phyloP scores from a whole-genome alignment of 352 stramenopile species.

The Globisporangium abappressorium region DNA sequence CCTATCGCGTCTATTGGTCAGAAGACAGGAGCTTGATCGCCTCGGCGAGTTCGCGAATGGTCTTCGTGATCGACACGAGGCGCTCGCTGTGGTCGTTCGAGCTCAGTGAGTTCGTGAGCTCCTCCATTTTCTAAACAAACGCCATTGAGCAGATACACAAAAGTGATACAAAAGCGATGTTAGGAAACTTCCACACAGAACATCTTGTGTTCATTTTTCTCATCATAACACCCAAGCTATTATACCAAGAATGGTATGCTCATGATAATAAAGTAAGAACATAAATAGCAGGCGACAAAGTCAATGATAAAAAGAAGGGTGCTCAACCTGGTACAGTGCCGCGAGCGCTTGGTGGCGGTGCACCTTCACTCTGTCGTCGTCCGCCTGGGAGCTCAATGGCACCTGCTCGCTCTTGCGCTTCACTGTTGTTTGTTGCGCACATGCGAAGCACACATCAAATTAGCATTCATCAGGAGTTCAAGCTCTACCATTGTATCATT shows the following conservation, averaged over 20 bases:
- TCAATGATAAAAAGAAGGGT: slow-evolving; percentile 40
- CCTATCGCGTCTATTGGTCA: not conserved
- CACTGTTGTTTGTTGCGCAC: not conserved
- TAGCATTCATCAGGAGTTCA: not conserved
- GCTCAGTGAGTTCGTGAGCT: slow-evolving; percentile 53
- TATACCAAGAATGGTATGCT: slow-evolving; percentile 8
- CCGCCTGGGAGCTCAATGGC: slow-evolving; percentile 18
- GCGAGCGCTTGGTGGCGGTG: slow-evolving; percentile 59
- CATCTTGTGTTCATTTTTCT: slow-evolving; percentile 2
- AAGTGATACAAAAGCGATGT: slow-evolving; percentile 6
- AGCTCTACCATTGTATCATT: not conserved
- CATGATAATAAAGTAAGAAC: not conserved
- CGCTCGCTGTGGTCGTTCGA: slow-evolving; percentile 58
- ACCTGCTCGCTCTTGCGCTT: slow-evolving; percentile 55
- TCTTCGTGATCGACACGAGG: slow-evolving; percentile 49
- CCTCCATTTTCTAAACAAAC: slow-evolving; percentile 65
- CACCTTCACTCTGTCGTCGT: slow-evolving; percentile 39
- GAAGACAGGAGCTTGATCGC: slow-evolving; percentile 44
- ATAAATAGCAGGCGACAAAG: slow-evolving; percentile 8
- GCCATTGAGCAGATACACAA: slow-evolving; percentile 4
- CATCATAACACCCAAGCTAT: not conserved
- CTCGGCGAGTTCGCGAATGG: slow-evolving; percentile 62
- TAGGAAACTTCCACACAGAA: not conserved
- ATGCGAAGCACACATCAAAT: not conserved
- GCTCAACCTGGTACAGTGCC: slow-evolving; percentile 69